Base-by-base conservation (phyloP, 257 asterid genomes). In the Anisodus tanguticus region DNA sequence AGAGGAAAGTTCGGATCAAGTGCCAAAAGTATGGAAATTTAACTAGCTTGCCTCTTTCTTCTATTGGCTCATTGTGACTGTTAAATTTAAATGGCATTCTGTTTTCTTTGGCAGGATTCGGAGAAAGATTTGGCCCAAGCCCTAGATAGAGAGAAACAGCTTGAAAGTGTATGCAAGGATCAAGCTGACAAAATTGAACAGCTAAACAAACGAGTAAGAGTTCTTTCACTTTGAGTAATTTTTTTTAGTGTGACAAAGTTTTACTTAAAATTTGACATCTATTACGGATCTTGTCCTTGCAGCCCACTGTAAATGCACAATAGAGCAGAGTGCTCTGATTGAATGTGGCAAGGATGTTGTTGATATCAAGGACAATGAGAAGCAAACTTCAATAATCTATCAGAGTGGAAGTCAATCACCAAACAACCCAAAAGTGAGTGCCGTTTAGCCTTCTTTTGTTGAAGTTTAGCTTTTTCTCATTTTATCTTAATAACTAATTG, bases 181-280 rank as follows among this genome's bases (percentile, higher is more conserved):
- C 99, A 97, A 89, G 96, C 92, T 80, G 90, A 93, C 57, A 90
- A 90, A 89, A 94, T 97, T 63, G 94, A 95, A 88, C 88, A 85
- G 85, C 90, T 97, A 80, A 93, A 88, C 87, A 90, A 91, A 86
- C 90, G 60, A 98, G 98, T 96, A 84, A 76, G 63, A 19, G 3
- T 39, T 17, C 51, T 41, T 54, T 53, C 81, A 66, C 80, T 1
- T 31, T 37, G 63, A 57, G 83, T 59, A 62, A 62, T 49, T 81
- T 59, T 8, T 60, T 49, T 59, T 5, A 81, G 41, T 62, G 3
- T 62, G 76, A 47, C 31, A 81, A 7, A 9, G 9, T 1, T 13
- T 19, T 51, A 22, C 53, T 6, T 8, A 1, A 45, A 41, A 54
- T 63, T 68, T 82, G 80, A 31, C 51, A 26, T 66, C 39, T 37